Percentiles rank a stretch among this genome's conserved stretches.
Evolutionary conservation across 2,329 filamentous ascomycete species (phyloP).

Genomic region (Aspergillus sp.): DNA sequence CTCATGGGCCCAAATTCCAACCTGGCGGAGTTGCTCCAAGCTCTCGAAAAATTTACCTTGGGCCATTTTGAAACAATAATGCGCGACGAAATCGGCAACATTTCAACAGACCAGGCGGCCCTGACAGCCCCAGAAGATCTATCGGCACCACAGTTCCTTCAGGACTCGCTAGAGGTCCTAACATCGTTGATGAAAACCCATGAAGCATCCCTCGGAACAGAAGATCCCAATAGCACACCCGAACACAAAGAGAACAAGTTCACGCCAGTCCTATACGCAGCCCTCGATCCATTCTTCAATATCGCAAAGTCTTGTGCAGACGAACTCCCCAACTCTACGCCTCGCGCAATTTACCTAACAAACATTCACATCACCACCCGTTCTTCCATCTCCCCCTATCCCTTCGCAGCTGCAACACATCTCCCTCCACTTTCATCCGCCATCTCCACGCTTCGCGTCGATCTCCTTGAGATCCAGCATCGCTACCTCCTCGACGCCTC

Average conservation of each 20-base stretch:
- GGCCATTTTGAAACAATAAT: conserved; percentile 79
- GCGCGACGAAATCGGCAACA: conserved; percentile 67
- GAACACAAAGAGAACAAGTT: conserved; percentile 66
- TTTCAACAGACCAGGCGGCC: conserved; percentile 70
- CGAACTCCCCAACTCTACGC: conserved; percentile 36
- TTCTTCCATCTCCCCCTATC: conserved; percentile 38
- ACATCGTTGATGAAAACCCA: conserved; percentile 80
- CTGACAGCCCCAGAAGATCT: conserved; percentile 71
- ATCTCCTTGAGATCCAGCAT: conserved; percentile 68
- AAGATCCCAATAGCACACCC: conserved; percentile 46
- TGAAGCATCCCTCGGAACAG: conserved; percentile 68
- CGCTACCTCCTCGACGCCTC: conserved; percentile 72
- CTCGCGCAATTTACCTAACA: conserved; percentile 50
- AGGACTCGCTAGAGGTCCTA: conserved; percentile 76
- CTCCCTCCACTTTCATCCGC: conserved; percentile 58
- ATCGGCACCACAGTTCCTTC: conserved; percentile 74
- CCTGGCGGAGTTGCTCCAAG: conserved; percentile 67
- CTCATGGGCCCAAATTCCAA: conserved; percentile 69
- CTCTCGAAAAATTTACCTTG: conserved; percentile 73
- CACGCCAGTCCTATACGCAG: conserved; percentile 70
- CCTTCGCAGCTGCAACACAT: conserved; percentile 63
- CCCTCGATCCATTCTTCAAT: conserved; percentile 81
- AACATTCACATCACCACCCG: conserved; percentile 48
- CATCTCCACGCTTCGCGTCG: conserved; percentile 48
- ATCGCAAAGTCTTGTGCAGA: conserved; percentile 57